Evolutionary conservation across 768 basidiomycete genomes (phyloP).

Genomic region (Suillus plorans): DNA sequence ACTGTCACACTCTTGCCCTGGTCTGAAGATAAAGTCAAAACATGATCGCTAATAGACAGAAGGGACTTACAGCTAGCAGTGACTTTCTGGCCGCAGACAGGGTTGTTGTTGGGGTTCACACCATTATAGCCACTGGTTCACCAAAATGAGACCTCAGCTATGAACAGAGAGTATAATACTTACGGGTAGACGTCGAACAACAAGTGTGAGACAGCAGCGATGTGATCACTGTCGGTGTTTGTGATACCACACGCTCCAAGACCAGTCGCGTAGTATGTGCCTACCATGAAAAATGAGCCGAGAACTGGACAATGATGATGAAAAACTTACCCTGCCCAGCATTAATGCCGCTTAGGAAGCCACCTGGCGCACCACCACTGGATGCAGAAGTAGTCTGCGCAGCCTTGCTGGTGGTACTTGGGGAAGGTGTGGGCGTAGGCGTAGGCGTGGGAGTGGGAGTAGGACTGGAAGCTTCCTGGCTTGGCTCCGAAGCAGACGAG

Average conservation of each 20-base stretch:
- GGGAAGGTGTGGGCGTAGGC: not conserved
- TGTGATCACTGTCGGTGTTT: conserved; percentile 27
- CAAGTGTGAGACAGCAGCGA: conserved; percentile 35
- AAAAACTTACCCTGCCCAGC: conserved; percentile 42
- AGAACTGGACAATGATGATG: not conserved
- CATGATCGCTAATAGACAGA: not conserved
- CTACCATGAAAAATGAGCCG: conserved; percentile 16
- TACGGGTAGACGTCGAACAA: conserved; percentile 39
- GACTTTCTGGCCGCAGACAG: conserved; percentile 59
- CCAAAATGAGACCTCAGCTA: not conserved
- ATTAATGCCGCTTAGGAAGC: conserved; percentile 49
- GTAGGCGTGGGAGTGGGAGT: conserved; percentile 1
- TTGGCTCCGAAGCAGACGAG: conserved; percentile 4
- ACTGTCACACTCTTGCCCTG: conserved; percentile 49
- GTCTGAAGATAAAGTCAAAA: conserved; percentile 37
- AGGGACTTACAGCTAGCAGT: conserved; percentile 44
- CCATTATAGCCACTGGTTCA: conserved; percentile 49
- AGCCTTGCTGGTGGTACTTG: conserved; percentile 4
- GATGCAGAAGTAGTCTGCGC: conserved; percentile 17
- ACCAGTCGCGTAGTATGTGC: conserved; percentile 33
- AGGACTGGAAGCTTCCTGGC: not conserved
- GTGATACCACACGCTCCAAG: conserved; percentile 43
- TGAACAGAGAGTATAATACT: conserved; percentile 11
- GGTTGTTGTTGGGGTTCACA: conserved; percentile 72
- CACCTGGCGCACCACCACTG: conserved; percentile 9